phyloP scores from a whole-genome alignment of 2,329 filamentous ascomycete species.

The Diaporthe sp. region DNA sequence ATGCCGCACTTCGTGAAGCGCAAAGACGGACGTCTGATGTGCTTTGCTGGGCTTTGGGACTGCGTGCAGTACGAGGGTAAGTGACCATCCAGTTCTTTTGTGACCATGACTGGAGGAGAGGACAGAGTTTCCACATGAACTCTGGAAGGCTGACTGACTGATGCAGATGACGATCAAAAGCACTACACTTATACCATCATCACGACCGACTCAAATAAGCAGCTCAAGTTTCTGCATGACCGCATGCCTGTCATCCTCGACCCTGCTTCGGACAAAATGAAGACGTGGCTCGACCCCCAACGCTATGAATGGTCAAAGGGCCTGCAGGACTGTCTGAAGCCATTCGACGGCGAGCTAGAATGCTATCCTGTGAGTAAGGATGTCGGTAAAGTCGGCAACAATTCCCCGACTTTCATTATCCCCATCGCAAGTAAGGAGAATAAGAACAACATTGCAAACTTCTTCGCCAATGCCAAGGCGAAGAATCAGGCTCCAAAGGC shows the following conservation, averaged over 20 bases:
- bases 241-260: constrained; percentile 96
- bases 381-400: constrained; percentile 94
- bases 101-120: not conserved
- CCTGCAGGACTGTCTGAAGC: constrained; percentile 83
- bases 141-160: constrained; percentile 33
- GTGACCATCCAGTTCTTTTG: not conserved
- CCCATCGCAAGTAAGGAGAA: constrained; percentile 89
- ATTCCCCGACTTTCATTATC: constrained; percentile 85
- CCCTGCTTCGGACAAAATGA: constrained; percentile 77
- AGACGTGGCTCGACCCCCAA: constrained; percentile 82
- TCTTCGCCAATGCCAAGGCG: constrained; percentile 77
- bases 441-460: constrained; percentile 94
- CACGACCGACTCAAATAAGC: constrained; percentile 87
- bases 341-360: constrained; percentile 83
- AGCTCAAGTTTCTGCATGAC: constrained; percentile 89
- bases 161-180: constrained; percentile 71
- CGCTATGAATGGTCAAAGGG: constrained; percentile 81
- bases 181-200: constrained; percentile 94
- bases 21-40: constrained; percentile 87
- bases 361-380: constrained; percentile 89
- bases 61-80: constrained; percentile 83
- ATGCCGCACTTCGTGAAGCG: constrained; percentile 87
- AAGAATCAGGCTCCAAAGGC: constrained; percentile 52
- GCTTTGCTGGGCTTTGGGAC: constrained; percentile 93
- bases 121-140: too few relatives aligned